Evolutionary conservation across 164 flowering plant genomes (phyloP), one percentile per base, ranked within the genome.

Genomic region (Santalum album): DNA sequence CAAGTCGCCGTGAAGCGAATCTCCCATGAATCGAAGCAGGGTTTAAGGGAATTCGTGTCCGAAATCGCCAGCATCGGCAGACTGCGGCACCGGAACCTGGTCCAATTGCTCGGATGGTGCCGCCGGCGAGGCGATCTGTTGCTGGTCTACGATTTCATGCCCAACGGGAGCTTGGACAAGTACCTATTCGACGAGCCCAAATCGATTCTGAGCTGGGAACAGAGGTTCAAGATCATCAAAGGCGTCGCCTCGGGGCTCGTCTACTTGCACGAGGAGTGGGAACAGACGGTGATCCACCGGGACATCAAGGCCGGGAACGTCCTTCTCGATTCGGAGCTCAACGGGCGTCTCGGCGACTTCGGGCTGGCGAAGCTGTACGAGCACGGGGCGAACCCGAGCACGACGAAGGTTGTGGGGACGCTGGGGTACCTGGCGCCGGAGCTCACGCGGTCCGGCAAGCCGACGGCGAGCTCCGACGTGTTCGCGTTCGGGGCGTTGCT

Each of bases 141-240:
- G 12, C 75, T 84, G 14, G 91, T 86, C 26, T 87, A 84, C 49
- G 91, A 84, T 22, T 80, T 61, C 54, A 82, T 87, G 91, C 72
- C 81, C 12, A 84, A 87, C 69, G 87, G 89, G 21, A 87, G 96
- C 69, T 68, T 87, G 18, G 96, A 81, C 60, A 85, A 74, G 65
- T 73, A 62, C 69, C 42, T 87, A 0, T 86, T 70, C 35, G 81
- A 73, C 18, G 60, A 72, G 17, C 67, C 80, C 0, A 57, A 61
- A 42, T 6, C 17, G 7, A 53, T 63, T 23, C 69, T 87, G 9
- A 73, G 49, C 25, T 87, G 94, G 96, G 74, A 67, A 6, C 81
- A 81, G 50, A 72, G 96, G 59, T 81, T 76, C 58, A 76, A 63
- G 53, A 71, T 84, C 38, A 73, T 81, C 53, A 82, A 75, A 70